Conservation (phyloP, 164 flowering plant species). For the Nymphaea thermarum region DNA sequence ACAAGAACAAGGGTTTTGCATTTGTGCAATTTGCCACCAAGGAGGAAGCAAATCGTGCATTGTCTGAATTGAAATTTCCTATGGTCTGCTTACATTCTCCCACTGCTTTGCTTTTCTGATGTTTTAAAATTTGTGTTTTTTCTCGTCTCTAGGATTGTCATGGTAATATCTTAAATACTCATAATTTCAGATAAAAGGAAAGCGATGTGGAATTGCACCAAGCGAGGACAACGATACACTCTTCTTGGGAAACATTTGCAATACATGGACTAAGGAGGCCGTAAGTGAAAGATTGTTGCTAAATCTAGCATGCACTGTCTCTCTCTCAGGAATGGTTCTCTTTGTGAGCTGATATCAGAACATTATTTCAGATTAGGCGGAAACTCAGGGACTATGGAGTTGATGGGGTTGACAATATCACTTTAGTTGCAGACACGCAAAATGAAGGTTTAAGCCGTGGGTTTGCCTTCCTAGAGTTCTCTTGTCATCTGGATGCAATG, state of each 20-base stretch:
- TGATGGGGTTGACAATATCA: constrained; percentile 18
- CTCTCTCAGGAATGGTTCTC: background rate
- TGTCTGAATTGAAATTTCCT: constrained; percentile 60
- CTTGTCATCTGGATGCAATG: constrained; percentile 71
- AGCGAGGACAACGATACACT: constrained; percentile 69
- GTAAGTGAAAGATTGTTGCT: constrained; percentile 18
- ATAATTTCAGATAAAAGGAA: constrained; percentile 50
- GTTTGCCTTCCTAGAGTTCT: constrained; percentile 66
- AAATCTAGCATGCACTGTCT: background rate
- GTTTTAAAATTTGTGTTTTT: background rate
- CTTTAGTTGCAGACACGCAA: constrained; percentile 51
- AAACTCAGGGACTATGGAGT: constrained; percentile 29
- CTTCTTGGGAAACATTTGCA: constrained; percentile 74
- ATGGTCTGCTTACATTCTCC: constrained; percentile 24
- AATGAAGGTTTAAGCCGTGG: constrained; percentile 76
- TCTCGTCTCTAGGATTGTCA: background rate
- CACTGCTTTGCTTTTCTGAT: background rate
- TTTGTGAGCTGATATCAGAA: background rate
- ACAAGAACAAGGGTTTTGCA: constrained; percentile 73
- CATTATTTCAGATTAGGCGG: constrained; percentile 38
- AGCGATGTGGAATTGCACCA: constrained; percentile 60
- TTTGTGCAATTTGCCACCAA: constrained; percentile 60
- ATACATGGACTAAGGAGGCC: constrained; percentile 88
- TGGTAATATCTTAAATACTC: background rate
- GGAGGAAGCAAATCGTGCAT: constrained; percentile 53